These are phyloP conservation scores for Globisporangium apiculatum DNA, from an alignment of 352 stramenopile species.

Conservation along the genomic window DNA sequence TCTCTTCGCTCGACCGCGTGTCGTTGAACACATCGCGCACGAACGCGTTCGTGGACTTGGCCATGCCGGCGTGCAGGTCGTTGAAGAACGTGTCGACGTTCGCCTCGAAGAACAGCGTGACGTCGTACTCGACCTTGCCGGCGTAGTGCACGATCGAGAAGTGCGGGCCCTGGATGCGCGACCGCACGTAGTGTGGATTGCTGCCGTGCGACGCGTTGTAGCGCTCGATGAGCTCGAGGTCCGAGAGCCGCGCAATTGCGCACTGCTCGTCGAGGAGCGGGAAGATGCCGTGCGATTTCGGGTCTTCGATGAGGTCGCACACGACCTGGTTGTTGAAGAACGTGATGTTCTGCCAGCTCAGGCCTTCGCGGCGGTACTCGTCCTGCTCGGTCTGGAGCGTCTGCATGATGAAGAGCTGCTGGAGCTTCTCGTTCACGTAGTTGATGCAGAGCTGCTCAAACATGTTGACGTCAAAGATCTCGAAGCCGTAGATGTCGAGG, in stretches of 20 bases:
- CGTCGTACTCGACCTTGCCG: conserved; percentile 82
- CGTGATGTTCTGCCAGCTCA: conserved; percentile 67
- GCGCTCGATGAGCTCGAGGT: conserved; percentile 70
- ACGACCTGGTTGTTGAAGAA: conserved; percentile 89
- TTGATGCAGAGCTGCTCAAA: conserved; percentile 91
- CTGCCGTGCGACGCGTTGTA: conserved; percentile 62
- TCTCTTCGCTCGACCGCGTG: conserved; percentile 67
- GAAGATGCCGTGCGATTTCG: conserved; percentile 78
- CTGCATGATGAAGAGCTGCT: conserved; percentile 85
- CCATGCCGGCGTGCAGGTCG: conserved; percentile 68
- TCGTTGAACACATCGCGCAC: conserved; percentile 80
- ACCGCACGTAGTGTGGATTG: conserved; percentile 74
- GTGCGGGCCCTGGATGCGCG: conserved; percentile 55
- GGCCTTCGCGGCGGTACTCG: conserved; percentile 64
- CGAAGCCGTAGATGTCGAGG: conserved; percentile 88
- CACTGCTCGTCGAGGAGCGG: conserved; percentile 77
- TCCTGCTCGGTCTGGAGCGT: conserved; percentile 76
- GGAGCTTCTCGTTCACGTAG: conserved; percentile 87
- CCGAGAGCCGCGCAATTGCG: conserved; percentile 57
- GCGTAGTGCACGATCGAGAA: conserved; percentile 84
- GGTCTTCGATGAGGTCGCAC: conserved; percentile 85
- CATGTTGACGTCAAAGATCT: conserved; percentile 87
- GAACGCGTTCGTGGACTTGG: conserved; percentile 60
- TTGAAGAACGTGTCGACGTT: conserved; percentile 86
- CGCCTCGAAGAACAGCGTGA: conserved; percentile 78